A percentile compares a stretch with the other conserved stretches of the same genome.
phyloP scores from a whole-genome alignment of 2,329 filamentous ascomycete species.

The Apiospora arundinis region DNA sequence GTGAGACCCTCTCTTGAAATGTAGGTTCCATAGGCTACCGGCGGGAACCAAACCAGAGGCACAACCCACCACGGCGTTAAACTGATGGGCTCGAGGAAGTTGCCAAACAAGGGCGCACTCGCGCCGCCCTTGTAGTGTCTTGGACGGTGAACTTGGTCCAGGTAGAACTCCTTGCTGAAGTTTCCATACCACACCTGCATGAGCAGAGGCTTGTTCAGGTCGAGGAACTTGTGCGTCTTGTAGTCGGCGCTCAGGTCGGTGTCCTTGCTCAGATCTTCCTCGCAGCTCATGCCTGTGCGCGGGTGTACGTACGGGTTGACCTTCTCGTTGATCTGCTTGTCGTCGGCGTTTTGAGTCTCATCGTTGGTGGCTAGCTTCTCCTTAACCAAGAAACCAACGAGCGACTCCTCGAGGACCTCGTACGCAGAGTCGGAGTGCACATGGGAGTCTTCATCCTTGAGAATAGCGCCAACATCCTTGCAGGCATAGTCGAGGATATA shows the following conservation, averaged over 20 bases:
- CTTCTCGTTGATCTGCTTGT: conserved; percentile 43
- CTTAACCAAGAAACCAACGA: conserved; percentile 79
- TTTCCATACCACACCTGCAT: conserved; percentile 87
- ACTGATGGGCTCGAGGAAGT: conserved; percentile 96
- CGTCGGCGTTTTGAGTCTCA: conserved; percentile 38
- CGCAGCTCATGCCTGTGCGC: conserved; percentile 86
- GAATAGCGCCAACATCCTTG: conserved; percentile 81
- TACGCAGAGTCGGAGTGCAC: conserved; percentile 92
- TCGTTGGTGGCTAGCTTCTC: conserved; percentile 55
- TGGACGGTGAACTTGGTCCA: conserved; percentile 94
- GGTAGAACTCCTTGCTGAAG: conserved; percentile 94
- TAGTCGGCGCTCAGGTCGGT: conserved; percentile 81
- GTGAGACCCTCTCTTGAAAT: conserved; percentile 68
- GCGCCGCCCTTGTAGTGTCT: conserved; percentile 93
- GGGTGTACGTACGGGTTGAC: conserved; percentile 51
- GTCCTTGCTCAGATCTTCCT: conserved; percentile 84
- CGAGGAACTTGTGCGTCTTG: conserved; percentile 91
- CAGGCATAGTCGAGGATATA: conserved; percentile 89
- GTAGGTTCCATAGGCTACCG: conserved; percentile 73
- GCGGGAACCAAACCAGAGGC: conserved; percentile 84
- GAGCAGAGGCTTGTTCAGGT: conserved; percentile 83
- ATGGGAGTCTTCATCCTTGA: conserved; percentile 85
- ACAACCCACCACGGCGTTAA: conserved; percentile 95
- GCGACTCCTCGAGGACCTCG: conserved; percentile 86
- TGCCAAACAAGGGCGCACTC: conserved; percentile 93